Percentiles rank a stretch among this genome's conserved stretches.
Evolutionary conservation across 495 filamentous ascomycete genomes (phyloP).

Genomic region (Penicillium paradoxum): DNA sequence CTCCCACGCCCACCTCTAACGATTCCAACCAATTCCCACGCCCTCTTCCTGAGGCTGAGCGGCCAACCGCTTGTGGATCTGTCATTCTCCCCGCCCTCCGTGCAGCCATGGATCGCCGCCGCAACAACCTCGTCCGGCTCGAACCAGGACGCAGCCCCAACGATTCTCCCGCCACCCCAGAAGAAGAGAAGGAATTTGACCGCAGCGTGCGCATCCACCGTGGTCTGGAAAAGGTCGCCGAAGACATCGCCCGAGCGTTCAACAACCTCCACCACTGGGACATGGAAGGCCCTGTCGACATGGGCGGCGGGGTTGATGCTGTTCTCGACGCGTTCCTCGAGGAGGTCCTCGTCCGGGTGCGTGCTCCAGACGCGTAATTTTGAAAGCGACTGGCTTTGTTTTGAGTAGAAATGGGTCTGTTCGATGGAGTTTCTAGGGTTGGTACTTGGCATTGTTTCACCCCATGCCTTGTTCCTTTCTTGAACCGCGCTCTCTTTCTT

Average conservation of each 20-base stretch:
- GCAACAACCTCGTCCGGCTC: conserved; percentile 25
- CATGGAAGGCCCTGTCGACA: conserved; percentile 74
- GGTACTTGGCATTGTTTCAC: background rate
- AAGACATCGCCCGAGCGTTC: conserved; percentile 70
- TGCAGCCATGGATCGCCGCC: conserved; percentile 77
- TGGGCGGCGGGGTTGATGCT: conserved; percentile 80
- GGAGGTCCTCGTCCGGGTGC: conserved; percentile 89
- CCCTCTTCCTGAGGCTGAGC: conserved; percentile 9
- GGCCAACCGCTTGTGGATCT: conserved; percentile 28
- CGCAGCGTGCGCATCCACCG: conserved; percentile 73
- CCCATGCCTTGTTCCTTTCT: background rate
- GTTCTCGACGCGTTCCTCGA: conserved; percentile 91
- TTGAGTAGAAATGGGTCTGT: background rate
- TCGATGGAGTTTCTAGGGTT: background rate
- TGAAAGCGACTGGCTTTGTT: background rate
- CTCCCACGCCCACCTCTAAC: background rate
- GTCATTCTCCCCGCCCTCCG: conserved; percentile 89
- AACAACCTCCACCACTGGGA: conserved; percentile 85
- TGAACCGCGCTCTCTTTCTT: background rate
- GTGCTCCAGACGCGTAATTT: conserved; percentile 25
- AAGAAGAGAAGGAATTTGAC: conserved; percentile 32
- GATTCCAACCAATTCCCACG: background rate
- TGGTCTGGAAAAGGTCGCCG: conserved; percentile 69
- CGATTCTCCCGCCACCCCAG: conserved; percentile 6
- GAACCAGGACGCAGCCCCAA: conserved; percentile 16